Conservation (phyloP, 345 rosid species). For the Camelina neglecta region DNA sequence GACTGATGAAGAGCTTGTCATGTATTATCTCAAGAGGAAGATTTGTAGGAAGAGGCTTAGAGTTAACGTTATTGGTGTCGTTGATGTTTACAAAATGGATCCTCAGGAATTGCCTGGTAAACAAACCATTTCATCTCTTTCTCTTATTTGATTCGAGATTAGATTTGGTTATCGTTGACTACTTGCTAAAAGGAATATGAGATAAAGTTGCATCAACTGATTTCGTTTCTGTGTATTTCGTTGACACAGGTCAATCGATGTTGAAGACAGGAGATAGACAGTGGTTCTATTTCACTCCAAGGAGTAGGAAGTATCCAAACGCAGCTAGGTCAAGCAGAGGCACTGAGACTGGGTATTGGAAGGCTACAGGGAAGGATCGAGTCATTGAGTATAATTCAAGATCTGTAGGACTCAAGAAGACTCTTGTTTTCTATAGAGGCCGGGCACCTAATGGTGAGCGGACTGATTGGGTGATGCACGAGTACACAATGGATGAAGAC, state of each 20-base stretch:
- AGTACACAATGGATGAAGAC: slow-evolving; percentile 83
- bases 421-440: slow-evolving; percentile 84
- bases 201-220: not conserved
- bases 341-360: slow-evolving; percentile 86
- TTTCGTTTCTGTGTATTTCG: not conserved
- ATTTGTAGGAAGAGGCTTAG: slow-evolving; percentile 63
- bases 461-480: slow-evolving; percentile 99
- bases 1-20: slow-evolving; percentile 87
- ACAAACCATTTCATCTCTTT: not conserved
- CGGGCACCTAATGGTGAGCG: slow-evolving; percentile 84
- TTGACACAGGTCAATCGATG: slow-evolving; percentile 51
- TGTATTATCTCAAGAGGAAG: slow-evolving; percentile 86
- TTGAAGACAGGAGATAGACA: slow-evolving; percentile 90
- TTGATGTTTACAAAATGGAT: slow-evolving; percentile 91
- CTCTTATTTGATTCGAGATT: too few species aligned
- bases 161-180: not conserved
- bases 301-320: slow-evolving; percentile 92
- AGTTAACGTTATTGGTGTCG: slow-evolving; percentile 65
- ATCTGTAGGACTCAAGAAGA: slow-evolving; percentile 79
- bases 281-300: slow-evolving; percentile 90
- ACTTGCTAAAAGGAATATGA: too few species aligned
- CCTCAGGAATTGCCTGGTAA: slow-evolving; percentile 92
- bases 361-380: slow-evolving; percentile 93
- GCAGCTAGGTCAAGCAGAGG: slow-evolving; percentile 88
- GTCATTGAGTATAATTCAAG: slow-evolving; percentile 56